Conservation (phyloP, 768 basidiomycete genomes). For the Phaffia tasmanica region DNA sequence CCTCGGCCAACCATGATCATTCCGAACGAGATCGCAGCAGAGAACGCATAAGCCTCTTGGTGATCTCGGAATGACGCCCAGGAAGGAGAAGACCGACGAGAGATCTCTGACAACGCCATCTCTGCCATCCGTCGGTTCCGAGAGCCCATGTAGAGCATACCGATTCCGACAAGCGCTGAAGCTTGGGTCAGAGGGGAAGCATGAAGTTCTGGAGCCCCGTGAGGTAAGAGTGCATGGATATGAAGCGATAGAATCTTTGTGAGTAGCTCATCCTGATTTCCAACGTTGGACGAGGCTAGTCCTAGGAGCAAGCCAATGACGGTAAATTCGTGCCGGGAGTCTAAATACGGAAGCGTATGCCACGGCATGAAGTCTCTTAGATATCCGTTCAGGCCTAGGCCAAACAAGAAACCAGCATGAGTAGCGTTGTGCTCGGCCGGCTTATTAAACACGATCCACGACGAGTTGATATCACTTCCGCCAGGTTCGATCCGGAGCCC, state of each 20-base stretch:
- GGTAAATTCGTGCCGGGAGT: conserved; percentile 89
- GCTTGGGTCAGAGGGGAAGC: conserved; percentile 81
- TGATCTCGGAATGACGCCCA: conserved; percentile 78
- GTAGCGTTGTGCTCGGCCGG: conserved; percentile 79
- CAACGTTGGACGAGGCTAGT: conserved; percentile 80
- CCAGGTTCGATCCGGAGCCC: conserved; percentile 70
- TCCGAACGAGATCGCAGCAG: conserved; percentile 81
- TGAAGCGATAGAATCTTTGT: conserved; percentile 87
- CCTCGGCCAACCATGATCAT: conserved; percentile 94
- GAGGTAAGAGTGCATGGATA: conserved; percentile 81
- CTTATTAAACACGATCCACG: conserved; percentile 89
- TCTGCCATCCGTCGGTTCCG: conserved; percentile 86
- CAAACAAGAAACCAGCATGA: conserved; percentile 93
- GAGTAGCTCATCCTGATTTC: conserved; percentile 71
- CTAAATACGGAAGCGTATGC: conserved; percentile 91
- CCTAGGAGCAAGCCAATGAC: conserved; percentile 88
- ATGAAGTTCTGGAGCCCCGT: conserved; percentile 75
- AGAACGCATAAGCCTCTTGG: conserved; percentile 81
- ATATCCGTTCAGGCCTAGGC: conserved; percentile 83
- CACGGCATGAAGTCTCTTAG: conserved; percentile 79
- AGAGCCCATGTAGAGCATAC: conserved; percentile 78
- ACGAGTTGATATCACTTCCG: conserved; percentile 69
- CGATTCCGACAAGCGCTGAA: conserved; percentile 74
- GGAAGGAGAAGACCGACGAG: conserved; percentile 50
- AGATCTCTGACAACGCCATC: conserved; percentile 73